Base-by-base conservation (phyloP, 1,139 yeast species). In the Pichia sp. region DNA sequence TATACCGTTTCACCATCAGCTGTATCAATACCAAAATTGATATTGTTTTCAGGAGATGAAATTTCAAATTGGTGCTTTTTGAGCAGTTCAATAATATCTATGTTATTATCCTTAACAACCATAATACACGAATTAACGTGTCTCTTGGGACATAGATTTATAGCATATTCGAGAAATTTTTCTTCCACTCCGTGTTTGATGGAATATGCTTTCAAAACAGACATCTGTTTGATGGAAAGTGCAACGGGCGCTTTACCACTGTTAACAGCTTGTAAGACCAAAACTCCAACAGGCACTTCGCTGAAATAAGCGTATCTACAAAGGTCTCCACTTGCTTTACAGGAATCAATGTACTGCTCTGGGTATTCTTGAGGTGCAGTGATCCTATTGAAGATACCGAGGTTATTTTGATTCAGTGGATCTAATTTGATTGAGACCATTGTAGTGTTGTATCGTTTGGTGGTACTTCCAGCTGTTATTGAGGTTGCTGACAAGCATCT, bases 161-260 rank as follows among this genome's bases (percentile, higher is more conserved):
- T 68, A 26, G 83, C 64, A 61, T 70, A 78, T 2, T 73, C 66
- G 44, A 86, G 61, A 42, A 85, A 68, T 55, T 69, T 64, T 10
- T 66, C 60, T n/a, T 88, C 95, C 39, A 85, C 71, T 1, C 87
- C 85, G 51, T 68, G 66, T 32, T 68, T 61, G 50, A 81, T 66
- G 8, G 52, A 38, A 61, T 84, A 86, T 1, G 77, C 73, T 38
- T 73, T 66, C 51, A 84, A 65, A 6, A 85, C 90, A 0, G 80
- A 85, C 40, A 86, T 61, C 3, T 81, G 71, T 59, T 83, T 85
- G 36, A 86, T 71, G 54, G 82, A 77, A 1, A 85, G 71, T 5
- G 79, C 75, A 10, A 64, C 58, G 2, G 76, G 75, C 3, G 62
- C 55, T 5, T 62, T 58, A 16, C 62, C 56, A 51, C 72, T 69